Evolutionary conservation across 257 asterid genomes (phyloP).

Genomic region (Solanum ossicruentum): DNA sequence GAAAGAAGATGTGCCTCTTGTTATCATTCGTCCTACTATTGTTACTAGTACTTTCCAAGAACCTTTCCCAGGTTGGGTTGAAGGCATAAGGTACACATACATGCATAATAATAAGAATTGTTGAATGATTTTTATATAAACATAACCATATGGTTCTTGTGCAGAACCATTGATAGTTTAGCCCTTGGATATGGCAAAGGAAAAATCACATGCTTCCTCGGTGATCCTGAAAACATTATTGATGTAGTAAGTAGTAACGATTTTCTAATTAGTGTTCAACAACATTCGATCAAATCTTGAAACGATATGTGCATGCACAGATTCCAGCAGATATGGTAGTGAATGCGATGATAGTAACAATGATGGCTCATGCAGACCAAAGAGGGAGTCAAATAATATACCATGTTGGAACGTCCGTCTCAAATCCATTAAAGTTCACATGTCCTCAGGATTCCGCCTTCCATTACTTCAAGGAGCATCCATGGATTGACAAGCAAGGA

Average conservation of each 20-base stretch:
- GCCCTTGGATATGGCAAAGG: slow-evolving; percentile 81
- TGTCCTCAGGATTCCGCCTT: slow-evolving; percentile 34
- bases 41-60: slow-evolving; percentile 62
- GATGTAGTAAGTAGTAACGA: slow-evolving; percentile 39
- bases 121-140: neutral
- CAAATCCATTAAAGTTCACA: slow-evolving; percentile 42
- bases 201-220: slow-evolving; percentile 49
- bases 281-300: neutral
- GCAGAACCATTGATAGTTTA: slow-evolving; percentile 81
- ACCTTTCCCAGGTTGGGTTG: slow-evolving; percentile 88
- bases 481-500: slow-evolving; percentile 73
- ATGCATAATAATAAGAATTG: neutral
- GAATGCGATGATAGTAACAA: slow-evolving; percentile 73
- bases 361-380: slow-evolving; percentile 43
- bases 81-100: slow-evolving; percentile 56
- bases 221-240: slow-evolving; percentile 33
- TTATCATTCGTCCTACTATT: slow-evolving; percentile 63
- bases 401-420: slow-evolving; percentile 67
- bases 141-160: neutral
- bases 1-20: slow-evolving; percentile 35
- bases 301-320: slow-evolving; percentile 19
- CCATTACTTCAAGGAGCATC: slow-evolving; percentile 46
- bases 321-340: slow-evolving; percentile 97
- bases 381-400: slow-evolving; percentile 28
- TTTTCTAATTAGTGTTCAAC: neutral